A percentile compares a stretch with the other conserved stretches of the same genome.
These are phyloP conservation scores for Babesia ovata DNA, from an alignment of 169 alveolate genomes.

Conservation along the genomic window DNA sequence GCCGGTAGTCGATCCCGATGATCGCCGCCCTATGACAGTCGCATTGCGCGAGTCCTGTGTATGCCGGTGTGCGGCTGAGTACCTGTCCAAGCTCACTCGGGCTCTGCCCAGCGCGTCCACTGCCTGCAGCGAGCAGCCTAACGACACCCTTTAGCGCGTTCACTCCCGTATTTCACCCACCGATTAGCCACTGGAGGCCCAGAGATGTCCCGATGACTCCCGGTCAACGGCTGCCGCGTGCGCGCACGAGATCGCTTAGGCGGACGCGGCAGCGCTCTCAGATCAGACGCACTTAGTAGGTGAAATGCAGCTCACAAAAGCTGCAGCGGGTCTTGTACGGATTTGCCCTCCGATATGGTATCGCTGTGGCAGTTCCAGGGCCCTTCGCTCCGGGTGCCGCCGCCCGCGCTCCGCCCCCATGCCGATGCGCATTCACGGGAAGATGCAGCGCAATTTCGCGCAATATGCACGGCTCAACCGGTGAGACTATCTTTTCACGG, in stretches of 20 bases:
- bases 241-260: no score
- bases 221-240: no score
- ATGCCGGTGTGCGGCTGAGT: not conserved
- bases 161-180: no score
- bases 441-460: not conserved
- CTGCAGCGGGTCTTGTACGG: not conserved
- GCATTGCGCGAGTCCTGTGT: not conserved
- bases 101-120: no score
- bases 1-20: not conserved
- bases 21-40: not conserved
- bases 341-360: not conserved
- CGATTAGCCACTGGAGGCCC: no score
- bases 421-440: not conserved
- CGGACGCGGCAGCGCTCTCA: not conserved
- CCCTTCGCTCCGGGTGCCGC: not conserved
- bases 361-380: not conserved
- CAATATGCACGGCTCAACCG: no score
- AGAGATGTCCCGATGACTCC: no score
- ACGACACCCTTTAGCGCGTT: no score
- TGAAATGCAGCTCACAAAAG: not conserved
- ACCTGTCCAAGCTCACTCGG: not conserved
- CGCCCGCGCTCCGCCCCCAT: not conserved
- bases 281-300: not conserved
- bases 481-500: no score
- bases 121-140: no score